Conservation (phyloP, 306 rosid species). For the Cucurbita ficifolia region DNA sequence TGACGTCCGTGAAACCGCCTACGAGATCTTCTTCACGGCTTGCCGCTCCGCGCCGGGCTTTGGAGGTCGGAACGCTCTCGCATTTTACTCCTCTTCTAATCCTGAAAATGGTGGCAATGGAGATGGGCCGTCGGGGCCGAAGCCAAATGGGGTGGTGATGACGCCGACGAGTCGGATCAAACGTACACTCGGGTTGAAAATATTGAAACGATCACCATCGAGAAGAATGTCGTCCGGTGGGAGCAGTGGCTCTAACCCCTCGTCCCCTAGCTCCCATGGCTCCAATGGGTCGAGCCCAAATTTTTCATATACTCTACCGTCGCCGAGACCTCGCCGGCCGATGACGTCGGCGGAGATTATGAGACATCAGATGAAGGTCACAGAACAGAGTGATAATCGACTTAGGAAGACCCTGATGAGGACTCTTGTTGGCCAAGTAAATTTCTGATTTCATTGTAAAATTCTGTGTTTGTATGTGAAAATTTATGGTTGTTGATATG, state of each 20-base stretch:
- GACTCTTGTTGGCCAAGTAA: conserved; percentile 89
- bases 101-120: conserved; percentile 7
- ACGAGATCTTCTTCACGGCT: conserved; percentile 76
- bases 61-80: conserved; percentile 47
- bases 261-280: conserved; percentile 17
- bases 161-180: conserved; percentile 69
- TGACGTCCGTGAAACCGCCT: conserved; percentile 61
- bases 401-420: conserved; percentile 72
- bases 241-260: conserved; percentile 26
- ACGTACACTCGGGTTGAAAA: conserved; percentile 64
- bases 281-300: conserved; percentile 11
- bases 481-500: background rate
- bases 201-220: conserved; percentile 74
- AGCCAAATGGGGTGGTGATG: conserved; percentile 41
- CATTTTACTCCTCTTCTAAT: conserved; percentile 25
- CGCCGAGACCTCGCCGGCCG: conserved; percentile 53
- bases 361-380: conserved; percentile 89
- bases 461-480: background rate
- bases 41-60: conserved; percentile 81
- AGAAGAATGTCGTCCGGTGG: conserved; percentile 55
- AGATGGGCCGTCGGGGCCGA: background rate
- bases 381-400: conserved; percentile 76
- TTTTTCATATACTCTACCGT: conserved; percentile 17
- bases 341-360: conserved; percentile 98
- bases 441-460: conserved; percentile 3